Conservation (phyloP, 331 rosid species). For the Saraca asoca region DNA sequence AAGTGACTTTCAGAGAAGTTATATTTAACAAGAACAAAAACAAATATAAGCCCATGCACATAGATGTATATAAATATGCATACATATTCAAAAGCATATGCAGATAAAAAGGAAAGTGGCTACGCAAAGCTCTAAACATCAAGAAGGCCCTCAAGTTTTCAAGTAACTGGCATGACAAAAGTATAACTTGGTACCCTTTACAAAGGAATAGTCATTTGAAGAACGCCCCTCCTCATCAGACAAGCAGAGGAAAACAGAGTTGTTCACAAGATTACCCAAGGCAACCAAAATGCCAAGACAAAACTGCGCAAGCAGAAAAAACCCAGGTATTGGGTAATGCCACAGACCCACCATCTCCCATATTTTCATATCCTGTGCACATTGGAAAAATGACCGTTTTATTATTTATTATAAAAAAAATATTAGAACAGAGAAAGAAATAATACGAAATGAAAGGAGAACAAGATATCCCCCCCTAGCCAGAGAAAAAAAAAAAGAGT, state of each 20-base stretch:
- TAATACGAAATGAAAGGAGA: too few species aligned
- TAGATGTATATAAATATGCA: too few species aligned
- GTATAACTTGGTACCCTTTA: conserved; percentile 53
- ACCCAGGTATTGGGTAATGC: conserved; percentile 96
- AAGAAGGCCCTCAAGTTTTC: conserved; percentile 19
- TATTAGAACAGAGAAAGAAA: too few species aligned
- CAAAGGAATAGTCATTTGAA: conserved; percentile 52
- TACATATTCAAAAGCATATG: too few species aligned
- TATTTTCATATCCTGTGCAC: conserved; percentile 82
- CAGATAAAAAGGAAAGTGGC: too few species aligned
- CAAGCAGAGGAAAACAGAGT: conserved; percentile 86
- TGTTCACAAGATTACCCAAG: conserved; percentile 95
- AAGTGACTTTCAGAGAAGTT: too few species aligned
- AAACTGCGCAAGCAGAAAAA: conserved; percentile 94
- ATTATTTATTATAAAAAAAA: conserved; percentile 1
- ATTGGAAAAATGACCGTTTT: conserved; percentile 33
- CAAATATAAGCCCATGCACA: too few species aligned
- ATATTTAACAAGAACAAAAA: too few species aligned
- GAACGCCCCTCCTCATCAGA: conserved; percentile 69
- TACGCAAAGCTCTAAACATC: neutral
- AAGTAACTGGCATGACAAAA: conserved; percentile 1
- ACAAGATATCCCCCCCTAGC: too few species aligned
- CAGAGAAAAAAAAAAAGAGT: too few species aligned
- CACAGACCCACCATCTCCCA: conserved; percentile 99
- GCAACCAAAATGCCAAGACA: conserved; percentile 96